Conservation (phyloP, 768 basidiomycete genomes). For the Pholiota molesta region DNA sequence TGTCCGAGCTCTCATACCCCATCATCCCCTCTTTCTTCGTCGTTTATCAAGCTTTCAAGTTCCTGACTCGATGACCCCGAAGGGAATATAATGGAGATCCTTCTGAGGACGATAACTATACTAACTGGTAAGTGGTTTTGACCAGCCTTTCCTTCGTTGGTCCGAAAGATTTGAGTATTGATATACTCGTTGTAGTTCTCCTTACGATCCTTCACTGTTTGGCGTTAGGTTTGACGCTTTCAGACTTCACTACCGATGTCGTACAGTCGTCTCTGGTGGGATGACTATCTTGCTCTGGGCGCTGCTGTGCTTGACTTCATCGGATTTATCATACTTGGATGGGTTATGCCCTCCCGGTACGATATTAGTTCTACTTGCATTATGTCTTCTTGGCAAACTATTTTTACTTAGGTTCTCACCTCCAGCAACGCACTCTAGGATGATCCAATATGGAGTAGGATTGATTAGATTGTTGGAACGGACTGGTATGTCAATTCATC, state of each 20-base stretch:
- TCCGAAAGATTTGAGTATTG: background rate
- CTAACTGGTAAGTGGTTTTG: background rate
- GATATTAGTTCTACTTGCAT: background rate
- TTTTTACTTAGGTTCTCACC: background rate
- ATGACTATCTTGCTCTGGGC: conserved; percentile 30
- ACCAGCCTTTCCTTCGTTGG: background rate
- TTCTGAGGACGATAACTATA: conserved; percentile 1
- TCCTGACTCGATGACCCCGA: background rate
- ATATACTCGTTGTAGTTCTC: conserved; percentile 5
- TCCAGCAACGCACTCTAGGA: background rate
- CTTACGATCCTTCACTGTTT: conserved; percentile 14
- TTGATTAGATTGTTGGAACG: conserved; percentile 13
- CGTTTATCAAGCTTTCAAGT: background rate
- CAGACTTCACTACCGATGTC: conserved; percentile 26
- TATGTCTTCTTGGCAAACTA: too few species aligned
- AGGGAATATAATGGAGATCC: background rate
- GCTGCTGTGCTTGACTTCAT: conserved; percentile 20
- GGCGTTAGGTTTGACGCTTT: conserved; percentile 24
- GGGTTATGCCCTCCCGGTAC: conserved; percentile 3
- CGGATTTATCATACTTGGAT: conserved; percentile 8
- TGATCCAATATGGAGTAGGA: conserved; percentile 5
- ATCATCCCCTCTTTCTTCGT: background rate
- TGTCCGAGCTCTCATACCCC: background rate
- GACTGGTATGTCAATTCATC: conserved; percentile 16
- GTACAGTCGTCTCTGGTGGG: conserved; percentile 31